Base-by-base conservation (phyloP, 2,329 filamentous ascomycete species). In the Lecanosticta acicola region DNA sequence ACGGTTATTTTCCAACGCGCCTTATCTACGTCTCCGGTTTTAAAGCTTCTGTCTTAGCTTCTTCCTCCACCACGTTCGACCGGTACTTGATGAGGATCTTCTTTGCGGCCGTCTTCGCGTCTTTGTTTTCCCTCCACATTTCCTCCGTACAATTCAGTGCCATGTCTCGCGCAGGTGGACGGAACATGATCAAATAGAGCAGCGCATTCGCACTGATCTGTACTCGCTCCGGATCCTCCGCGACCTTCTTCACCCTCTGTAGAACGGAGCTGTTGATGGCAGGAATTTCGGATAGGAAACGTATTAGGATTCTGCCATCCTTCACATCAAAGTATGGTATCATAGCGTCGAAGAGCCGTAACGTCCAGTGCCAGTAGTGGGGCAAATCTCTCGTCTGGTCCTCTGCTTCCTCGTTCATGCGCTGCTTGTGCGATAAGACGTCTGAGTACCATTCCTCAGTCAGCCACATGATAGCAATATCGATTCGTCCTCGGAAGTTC, bases 401-500 rank as follows among this genome's bases (percentile, higher is more conserved):
- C 7, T 43, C 42, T 13, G 46, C 32, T 3, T 45, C 54, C 4
- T 49, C 46, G 11, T 49, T 48, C 38, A 49, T 42, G 29, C 34
- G 48, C 39, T 51, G 48, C 42, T 76, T 69, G 36, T 70, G 63
- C 43, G 76, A 71, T 24, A 88, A 67, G 35, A 75, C 81, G 65
- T 97, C 91, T 59, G 90, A 94, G 67, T 95, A 97, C 91, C 93
- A 98, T 68, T 98, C 93, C 66, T 98, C 93, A 58, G 85, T 94
- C 13, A 98, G 76, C 93, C 93, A 98, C 5, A 84, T 83, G 41
- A 97, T 88, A 1, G 89, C 91, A 17, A 93, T 79, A 56, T 94
- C 90, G 52, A 97, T 90, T 35, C 93, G 83, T 51, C 79, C 83
- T 44, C 91, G 82, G 69, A 95, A 98, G 63, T 97, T 91, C 53